Conservation (phyloP, 176 grass and related monocot species). For the Raddia guianensis region DNA sequence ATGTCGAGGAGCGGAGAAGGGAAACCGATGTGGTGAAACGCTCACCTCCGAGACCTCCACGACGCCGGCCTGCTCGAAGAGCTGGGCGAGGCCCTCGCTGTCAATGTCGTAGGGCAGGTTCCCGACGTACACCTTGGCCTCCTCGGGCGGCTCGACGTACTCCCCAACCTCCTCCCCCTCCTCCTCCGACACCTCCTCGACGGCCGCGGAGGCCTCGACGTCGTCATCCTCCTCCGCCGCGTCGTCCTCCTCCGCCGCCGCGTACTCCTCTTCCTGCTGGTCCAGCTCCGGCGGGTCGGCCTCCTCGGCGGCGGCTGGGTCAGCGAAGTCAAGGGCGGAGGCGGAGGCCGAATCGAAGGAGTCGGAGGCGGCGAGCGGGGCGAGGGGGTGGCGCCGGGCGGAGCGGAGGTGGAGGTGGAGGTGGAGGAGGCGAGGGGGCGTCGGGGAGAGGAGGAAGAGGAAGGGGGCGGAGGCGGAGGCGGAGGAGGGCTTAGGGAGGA, state of each 20-base stretch:
- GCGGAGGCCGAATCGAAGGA: neutral
- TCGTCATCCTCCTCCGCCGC: slow-evolving; percentile 20
- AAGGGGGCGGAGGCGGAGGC: neutral
- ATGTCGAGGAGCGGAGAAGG: neutral
- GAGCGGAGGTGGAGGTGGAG: slow-evolving; percentile 31
- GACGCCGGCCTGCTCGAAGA: slow-evolving; percentile 78
- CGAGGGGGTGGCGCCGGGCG: slow-evolving; percentile 39
- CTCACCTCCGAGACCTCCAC: slow-evolving; percentile 87
- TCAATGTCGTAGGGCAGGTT: slow-evolving; percentile 86
- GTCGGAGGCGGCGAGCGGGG: slow-evolving; percentile 39
- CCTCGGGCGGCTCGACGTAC: slow-evolving; percentile 50
- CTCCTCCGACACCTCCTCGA: neutral
- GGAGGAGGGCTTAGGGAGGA: slow-evolving; percentile 9
- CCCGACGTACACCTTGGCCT: slow-evolving; percentile 86
- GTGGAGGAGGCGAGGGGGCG: neutral
- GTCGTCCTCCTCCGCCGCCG: slow-evolving; percentile 39
- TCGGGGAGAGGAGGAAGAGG: slow-evolving; percentile 43
- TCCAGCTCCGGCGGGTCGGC: neutral
- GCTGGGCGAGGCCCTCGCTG: slow-evolving; percentile 77
- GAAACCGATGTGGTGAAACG: neutral
- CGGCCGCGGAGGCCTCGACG: neutral
- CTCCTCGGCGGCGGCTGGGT: neutral
- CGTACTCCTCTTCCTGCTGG: slow-evolving; percentile 32
- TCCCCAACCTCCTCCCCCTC: slow-evolving; percentile 42
- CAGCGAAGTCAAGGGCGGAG: slow-evolving; percentile 37